Evolutionary conservation across 768 basidiomycete species (phyloP).

Genomic region (Kwoniella shandongensis): DNA sequence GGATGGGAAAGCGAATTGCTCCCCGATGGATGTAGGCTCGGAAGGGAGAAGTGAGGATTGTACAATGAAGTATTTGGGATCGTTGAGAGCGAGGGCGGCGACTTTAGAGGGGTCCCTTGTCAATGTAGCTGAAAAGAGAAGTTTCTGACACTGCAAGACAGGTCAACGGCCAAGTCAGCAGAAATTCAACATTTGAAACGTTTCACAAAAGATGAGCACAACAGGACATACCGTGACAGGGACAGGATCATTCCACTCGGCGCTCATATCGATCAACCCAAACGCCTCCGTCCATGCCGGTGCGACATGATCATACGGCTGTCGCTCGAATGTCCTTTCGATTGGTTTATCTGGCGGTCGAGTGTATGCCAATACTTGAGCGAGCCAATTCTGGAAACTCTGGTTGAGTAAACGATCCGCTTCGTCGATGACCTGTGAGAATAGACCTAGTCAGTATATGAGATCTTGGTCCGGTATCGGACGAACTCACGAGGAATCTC

Average conservation of each 20-base stretch:
- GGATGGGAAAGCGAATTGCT: slow-evolving; percentile 65
- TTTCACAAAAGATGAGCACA: not conserved
- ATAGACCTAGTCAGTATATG: not conserved
- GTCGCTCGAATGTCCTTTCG: slow-evolving; percentile 8
- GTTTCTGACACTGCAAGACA: slow-evolving; percentile 72
- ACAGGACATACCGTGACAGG: not conserved
- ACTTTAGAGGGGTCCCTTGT: slow-evolving; percentile 93
- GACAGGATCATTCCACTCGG: slow-evolving; percentile 30
- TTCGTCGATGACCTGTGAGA: slow-evolving; percentile 83
- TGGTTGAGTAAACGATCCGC: slow-evolving; percentile 93
- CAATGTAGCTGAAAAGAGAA: slow-evolving; percentile 93
- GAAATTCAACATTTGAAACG: not conserved
- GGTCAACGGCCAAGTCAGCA: not conserved
- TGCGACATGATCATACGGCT: slow-evolving; percentile 40
- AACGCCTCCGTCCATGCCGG: slow-evolving; percentile 42
- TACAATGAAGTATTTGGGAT: slow-evolving; percentile 87
- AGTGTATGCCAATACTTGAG: slow-evolving; percentile 75
- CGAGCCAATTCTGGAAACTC: slow-evolving; percentile 94
- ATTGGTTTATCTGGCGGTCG: slow-evolving; percentile 53
- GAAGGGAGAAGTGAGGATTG: slow-evolving; percentile 55
- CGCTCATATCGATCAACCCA: slow-evolving; percentile 28
- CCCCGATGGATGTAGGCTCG: slow-evolving; percentile 38
- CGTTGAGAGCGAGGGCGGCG: slow-evolving; percentile 70
- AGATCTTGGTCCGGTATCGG: not conserved
- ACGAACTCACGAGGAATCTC: slow-evolving; percentile 74